A percentile compares a stretch with the other conserved stretches of the same genome.
Conservation (phyloP, 805 yeast species). For the Spathaspora hagerdaliae region DNA sequence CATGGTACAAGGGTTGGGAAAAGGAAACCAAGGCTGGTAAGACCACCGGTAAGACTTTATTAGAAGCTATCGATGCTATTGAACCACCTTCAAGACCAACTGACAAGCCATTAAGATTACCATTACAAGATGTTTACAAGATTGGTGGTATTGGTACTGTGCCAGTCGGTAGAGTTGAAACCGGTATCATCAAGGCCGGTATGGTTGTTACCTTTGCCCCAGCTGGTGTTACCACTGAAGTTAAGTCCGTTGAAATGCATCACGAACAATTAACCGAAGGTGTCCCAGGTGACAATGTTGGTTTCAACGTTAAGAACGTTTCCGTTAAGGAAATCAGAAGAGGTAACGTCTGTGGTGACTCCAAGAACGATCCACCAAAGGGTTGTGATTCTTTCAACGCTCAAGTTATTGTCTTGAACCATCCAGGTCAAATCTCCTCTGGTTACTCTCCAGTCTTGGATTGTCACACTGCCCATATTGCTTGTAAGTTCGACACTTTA, state of each 20-base stretch:
- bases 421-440: conserved; percentile 87
- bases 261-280: conserved; percentile 78
- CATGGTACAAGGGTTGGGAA: conserved; percentile 87
- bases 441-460: conserved; percentile 91
- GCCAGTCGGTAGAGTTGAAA: conserved; percentile 93
- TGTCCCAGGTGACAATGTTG: conserved; percentile 88
- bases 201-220: conserved; percentile 88
- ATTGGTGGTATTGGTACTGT: conserved; percentile 90
- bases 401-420: conserved; percentile 84
- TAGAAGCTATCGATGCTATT: conserved; percentile 81
- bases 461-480: conserved; percentile 92
- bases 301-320: conserved; percentile 88
- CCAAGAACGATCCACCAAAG: conserved; percentile 84
- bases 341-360: conserved; percentile 92
- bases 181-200: conserved; percentile 89
- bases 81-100: conserved; percentile 80
- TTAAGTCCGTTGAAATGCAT: conserved; percentile 87
- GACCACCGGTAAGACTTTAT: conserved; percentile 73
- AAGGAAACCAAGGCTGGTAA: conserved; percentile 71
- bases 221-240: conserved; percentile 86
- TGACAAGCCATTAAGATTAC: conserved; percentile 85
- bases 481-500: conserved; percentile 80
- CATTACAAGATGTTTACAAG: conserved; percentile 90
- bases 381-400: conserved; percentile 79
- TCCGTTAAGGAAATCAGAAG: conserved; percentile 86